Evolutionary conservation across 305 asterid genomes (phyloP).

Genomic region (Euphrasia arctica): DNA sequence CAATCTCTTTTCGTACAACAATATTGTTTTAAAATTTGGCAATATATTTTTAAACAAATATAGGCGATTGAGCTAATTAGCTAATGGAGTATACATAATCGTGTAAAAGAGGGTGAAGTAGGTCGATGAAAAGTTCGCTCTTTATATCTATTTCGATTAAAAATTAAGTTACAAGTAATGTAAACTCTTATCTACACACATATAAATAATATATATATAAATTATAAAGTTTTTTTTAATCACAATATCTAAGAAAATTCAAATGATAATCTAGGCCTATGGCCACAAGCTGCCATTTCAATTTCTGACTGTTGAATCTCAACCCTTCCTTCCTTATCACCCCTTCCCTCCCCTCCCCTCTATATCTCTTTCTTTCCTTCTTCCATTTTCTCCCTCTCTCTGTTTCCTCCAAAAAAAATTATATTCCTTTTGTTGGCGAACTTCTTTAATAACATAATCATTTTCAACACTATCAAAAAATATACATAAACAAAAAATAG

Average conservation of each 20-base stretch:
- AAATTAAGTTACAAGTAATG: no score
- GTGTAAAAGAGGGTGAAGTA: no score
- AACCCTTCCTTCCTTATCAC: slow-evolving; percentile 99
- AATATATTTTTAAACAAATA: no score
- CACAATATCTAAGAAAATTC: background rate
- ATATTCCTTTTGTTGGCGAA: slow-evolving; percentile 33
- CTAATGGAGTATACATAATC: no score
- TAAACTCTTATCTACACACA: no score
- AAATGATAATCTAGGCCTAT: slow-evolving; percentile 30
- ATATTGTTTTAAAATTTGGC: no score
- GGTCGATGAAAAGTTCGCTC: no score
- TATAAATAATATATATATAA: background rate
- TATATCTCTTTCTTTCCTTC: slow-evolving; percentile 32
- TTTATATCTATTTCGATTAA: no score
- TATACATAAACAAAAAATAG: background rate
- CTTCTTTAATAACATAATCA: slow-evolving; percentile 19
- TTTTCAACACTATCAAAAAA: slow-evolving; percentile 17
- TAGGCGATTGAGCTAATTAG: no score
- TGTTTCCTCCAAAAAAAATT: slow-evolving; percentile 4
- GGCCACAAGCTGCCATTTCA: slow-evolving; percentile 54
- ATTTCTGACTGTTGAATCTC: slow-evolving; percentile 88
- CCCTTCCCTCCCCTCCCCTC: slow-evolving; percentile 29
- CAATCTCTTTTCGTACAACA: no score
- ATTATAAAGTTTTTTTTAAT: no score
- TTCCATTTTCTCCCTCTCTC: slow-evolving; percentile 21